Percentiles rank a stretch among this genome's conserved stretches.
phyloP scores from a whole-genome alignment of 2,329 filamentous ascomycete species.

The Cladosporium halotolerans region DNA sequence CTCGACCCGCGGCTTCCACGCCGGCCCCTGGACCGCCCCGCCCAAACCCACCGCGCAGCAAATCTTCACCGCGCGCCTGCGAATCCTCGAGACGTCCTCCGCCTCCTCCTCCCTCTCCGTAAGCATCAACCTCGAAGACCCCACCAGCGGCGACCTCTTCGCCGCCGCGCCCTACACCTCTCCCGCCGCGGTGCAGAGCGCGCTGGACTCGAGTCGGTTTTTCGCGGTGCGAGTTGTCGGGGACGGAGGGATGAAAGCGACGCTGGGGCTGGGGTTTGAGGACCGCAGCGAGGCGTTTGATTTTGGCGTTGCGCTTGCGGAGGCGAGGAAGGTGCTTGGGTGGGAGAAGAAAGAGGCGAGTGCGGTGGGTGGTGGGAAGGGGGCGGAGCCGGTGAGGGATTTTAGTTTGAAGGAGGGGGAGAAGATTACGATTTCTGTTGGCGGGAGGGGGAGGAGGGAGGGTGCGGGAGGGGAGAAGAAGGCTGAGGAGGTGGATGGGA shows the following conservation, averaged over 20 bases:
- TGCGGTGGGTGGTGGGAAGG: slow-evolving; percentile 23
- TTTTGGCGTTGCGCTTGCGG: slow-evolving; percentile 73
- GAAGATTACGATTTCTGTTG: slow-evolving; percentile 77
- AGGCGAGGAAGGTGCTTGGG: slow-evolving; percentile 64
- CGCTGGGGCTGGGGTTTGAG: slow-evolving; percentile 80
- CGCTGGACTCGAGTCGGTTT: slow-evolving; percentile 73
- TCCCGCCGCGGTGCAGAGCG: slow-evolving; percentile 63
- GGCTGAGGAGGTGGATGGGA: slow-evolving; percentile 35
- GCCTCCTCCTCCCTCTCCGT: slow-evolving; percentile 20
- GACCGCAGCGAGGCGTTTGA: slow-evolving; percentile 82
- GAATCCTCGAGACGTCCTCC: slow-evolving; percentile 38
- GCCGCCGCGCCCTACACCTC: slow-evolving; percentile 74
- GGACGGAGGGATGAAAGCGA: slow-evolving; percentile 66
- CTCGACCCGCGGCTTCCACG: slow-evolving; percentile 72
- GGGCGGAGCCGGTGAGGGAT: slow-evolving; percentile 55
- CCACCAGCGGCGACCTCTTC: slow-evolving; percentile 66
- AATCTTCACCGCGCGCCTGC: slow-evolving; percentile 80
- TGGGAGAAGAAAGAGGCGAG: slow-evolving; percentile 50
- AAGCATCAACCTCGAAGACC: slow-evolving; percentile 74
- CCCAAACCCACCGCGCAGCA: slow-evolving; percentile 57
- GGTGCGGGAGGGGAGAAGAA: slow-evolving; percentile 25
- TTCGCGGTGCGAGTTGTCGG: slow-evolving; percentile 78
- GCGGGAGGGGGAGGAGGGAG: slow-evolving; percentile 47
- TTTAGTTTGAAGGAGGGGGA: slow-evolving; percentile 85
- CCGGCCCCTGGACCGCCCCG: slow-evolving; percentile 68